These are phyloP conservation scores for Spathaspora sp. DNA, from an alignment of 1,139 yeast genomes.

Conservation along the genomic window DNA sequence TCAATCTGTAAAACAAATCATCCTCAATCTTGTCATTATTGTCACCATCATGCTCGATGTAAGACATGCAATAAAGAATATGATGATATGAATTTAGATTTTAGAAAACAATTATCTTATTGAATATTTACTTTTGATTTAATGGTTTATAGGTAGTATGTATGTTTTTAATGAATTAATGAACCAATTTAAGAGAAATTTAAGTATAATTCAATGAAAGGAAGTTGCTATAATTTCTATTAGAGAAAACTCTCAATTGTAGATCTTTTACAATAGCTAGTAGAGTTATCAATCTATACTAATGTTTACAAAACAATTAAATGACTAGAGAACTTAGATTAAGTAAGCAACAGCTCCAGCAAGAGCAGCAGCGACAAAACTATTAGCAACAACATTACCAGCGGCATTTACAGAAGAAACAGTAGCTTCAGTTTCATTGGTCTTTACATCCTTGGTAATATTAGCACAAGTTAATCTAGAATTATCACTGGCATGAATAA, in stretches of 20 bases:
- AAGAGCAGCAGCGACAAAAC: constrained; percentile 14
- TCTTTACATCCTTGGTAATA: constrained; percentile 19
- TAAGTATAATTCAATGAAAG: too few species aligned
- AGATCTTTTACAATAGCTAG: background rate
- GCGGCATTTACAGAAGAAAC: constrained; percentile 14
- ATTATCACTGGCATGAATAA: constrained; percentile 33
- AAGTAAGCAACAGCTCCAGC: constrained; percentile 15
- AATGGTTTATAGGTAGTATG: background rate
- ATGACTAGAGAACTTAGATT: constrained; percentile 7
- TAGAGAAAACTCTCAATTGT: too few species aligned
- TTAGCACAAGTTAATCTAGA: constrained; percentile 44
- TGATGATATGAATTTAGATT: constrained; percentile 5
- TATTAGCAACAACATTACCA: constrained; percentile 15
- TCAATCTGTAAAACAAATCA: constrained; percentile 2
- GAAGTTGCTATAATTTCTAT: too few species aligned
- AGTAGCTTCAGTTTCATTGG: constrained; percentile 10
- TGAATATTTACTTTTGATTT: background rate
- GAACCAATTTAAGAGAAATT: too few species aligned
- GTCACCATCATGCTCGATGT: constrained; percentile 6
- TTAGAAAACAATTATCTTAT: background rate
- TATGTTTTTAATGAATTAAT: background rate
- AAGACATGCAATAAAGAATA: constrained; percentile 3
- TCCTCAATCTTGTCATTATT: constrained; percentile 6
- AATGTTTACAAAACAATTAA: background rate
- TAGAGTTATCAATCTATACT: background rate